Base-by-base conservation (phyloP, 2,329 filamentous ascomycete species). In the Pseudogymnoascus sp. region DNA sequence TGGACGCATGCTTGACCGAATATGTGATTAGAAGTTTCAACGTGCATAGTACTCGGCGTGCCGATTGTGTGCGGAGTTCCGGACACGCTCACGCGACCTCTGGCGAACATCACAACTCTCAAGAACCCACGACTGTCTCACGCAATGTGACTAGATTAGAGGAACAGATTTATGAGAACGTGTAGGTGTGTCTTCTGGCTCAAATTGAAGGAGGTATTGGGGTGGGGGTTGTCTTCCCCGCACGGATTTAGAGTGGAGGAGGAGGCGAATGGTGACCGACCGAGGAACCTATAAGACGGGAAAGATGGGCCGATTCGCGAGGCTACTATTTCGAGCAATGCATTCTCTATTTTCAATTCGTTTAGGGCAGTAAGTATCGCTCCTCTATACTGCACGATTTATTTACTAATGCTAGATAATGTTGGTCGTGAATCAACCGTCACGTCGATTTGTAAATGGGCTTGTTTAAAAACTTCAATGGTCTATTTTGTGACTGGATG, bases 1-100 rank as follows among this genome's bases (percentile, higher is more conserved):
- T 68, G 69, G 14, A 71, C 65, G 63, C 71, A 72, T 8, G 71
- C 71, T 16, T 66, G 68, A n/a, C 70, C 59, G 16, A 60, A 28
- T 42, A 23, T 60, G 59, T 28, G 19, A 30, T 30, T 41, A 5
- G 59, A 28, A 16, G 41, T 49, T 25, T 49, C 16, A 25, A 8
- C 35, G n/a, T 33, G n/a, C 36, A 38, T 30, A 12, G n/a, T 38
- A 38, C 11, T 55, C 35, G 55, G 22, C 22, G 41, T 45, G 41
- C 41, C 41, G 41, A 14, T n/a, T 45, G 22, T 25, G 22, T 25
- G 22, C 3, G 41, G 22, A n/a, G 41, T 2, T 7, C 41, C 22
- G 41, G 41, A 9, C 19, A 19, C 19, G 19, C 19, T 19, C 19
- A 19, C 19, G 19, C 19, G 19, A 19, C n/a, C 41, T 14, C 41